Conservation (phyloP, 1,139 yeast species). For the Diutina pseudorugosa region DNA sequence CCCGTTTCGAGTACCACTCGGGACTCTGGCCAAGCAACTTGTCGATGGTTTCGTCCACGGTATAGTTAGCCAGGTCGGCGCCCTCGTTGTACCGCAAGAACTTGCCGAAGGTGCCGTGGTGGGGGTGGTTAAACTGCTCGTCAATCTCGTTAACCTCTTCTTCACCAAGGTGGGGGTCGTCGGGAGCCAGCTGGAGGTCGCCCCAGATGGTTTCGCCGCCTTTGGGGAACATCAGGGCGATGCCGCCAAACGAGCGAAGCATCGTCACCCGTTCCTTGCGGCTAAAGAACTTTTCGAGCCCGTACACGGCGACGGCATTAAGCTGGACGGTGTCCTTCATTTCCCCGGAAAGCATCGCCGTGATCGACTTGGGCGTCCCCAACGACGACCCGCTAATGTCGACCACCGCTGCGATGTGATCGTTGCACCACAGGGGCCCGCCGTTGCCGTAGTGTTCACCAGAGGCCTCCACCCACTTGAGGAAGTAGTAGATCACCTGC, state of each 20-base stretch:
- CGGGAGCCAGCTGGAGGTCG: constrained; percentile 43
- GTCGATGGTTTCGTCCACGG: constrained; percentile 57
- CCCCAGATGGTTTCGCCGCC: constrained; percentile 94
- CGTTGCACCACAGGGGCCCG: constrained; percentile 78
- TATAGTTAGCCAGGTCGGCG: constrained; percentile 36
- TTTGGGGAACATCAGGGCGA: constrained; percentile 92
- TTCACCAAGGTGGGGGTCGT: constrained; percentile 30
- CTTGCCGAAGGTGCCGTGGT: constrained; percentile 47
- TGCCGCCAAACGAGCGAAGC: constrained; percentile 81
- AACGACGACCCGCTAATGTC: constrained; percentile 81
- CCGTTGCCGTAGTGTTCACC: constrained; percentile 80
- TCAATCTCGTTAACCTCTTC: constrained; percentile 10
- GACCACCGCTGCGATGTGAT: constrained; percentile 63
- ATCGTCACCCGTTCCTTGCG: constrained; percentile 79
- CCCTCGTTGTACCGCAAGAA: constrained; percentile 46
- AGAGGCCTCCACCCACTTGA: constrained; percentile 92
- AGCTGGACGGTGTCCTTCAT: constrained; percentile 96
- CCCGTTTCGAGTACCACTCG: constrained; percentile 58
- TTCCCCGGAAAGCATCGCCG: constrained; percentile 88
- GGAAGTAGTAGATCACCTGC: constrained; percentile 73
- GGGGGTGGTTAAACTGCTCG: not conserved
- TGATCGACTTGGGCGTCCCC: constrained; percentile 91
- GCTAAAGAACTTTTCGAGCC: constrained; percentile 86
- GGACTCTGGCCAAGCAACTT: constrained; percentile 56
- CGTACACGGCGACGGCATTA: constrained; percentile 86